Evolutionary conservation across 2,329 filamentous ascomycete species (phyloP).

Genomic region (Daldinia sp.): DNA sequence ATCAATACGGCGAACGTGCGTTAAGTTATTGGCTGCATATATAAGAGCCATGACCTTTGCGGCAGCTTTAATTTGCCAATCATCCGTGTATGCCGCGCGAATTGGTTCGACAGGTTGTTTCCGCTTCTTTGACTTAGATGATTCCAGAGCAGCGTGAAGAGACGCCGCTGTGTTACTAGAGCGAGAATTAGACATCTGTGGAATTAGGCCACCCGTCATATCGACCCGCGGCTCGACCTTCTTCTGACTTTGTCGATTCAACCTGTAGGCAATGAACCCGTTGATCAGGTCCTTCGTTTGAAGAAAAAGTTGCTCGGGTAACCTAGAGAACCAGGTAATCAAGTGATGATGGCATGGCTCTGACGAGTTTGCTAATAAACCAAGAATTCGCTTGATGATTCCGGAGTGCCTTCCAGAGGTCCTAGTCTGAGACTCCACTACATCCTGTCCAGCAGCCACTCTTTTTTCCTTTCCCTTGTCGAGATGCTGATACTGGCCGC

Average conservation of each 20-base stretch:
- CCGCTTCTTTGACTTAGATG: constrained; percentile 64
- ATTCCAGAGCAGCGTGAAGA: constrained; percentile 80
- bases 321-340: constrained; percentile 81
- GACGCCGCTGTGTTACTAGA: constrained; percentile 72
- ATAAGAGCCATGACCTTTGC: constrained; percentile 83
- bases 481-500: constrained; percentile 56
- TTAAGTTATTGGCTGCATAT: constrained; percentile 81
- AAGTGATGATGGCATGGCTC: constrained; percentile 81
- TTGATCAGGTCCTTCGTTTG: constrained; percentile 81
- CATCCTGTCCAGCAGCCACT: constrained; percentile 26
- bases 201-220: constrained; percentile 75
- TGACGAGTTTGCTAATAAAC: constrained; percentile 80
- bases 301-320: constrained; percentile 75
- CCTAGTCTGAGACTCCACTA: constrained; percentile 35
- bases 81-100: constrained; percentile 73
- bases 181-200: constrained; percentile 75
- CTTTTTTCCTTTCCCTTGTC: constrained; percentile 40
- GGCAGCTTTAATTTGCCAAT: constrained; percentile 90
- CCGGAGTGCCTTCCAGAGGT: constrained; percentile 76
- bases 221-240: constrained; percentile 71
- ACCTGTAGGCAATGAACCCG: constrained; percentile 83
- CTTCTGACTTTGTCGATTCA: constrained; percentile 77
- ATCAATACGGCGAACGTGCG: constrained; percentile 54
- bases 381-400: constrained; percentile 86
- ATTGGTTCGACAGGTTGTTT: constrained; percentile 68